Conservation (phyloP, 306 rosid species). For the Herpetospermum pedunculosum region DNA sequence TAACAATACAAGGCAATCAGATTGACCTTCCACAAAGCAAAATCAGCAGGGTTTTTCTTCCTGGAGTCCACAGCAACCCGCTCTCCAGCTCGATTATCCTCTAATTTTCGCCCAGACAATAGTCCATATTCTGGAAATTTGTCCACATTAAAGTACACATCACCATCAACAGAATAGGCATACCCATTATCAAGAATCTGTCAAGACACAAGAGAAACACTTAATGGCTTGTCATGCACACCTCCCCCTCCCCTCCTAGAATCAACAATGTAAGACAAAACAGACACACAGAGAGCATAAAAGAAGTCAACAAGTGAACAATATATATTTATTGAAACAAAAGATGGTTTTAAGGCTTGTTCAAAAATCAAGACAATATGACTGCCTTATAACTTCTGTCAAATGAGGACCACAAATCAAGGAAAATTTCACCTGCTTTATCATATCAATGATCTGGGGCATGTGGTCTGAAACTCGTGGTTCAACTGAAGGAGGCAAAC, state of each 20-base stretch:
- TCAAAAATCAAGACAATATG: background rate
- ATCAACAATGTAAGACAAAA: background rate
- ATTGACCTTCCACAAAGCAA: slow-evolving; percentile 92
- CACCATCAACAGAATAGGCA: slow-evolving; percentile 78
- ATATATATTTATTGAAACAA: background rate
- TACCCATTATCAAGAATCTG: slow-evolving; percentile 85
- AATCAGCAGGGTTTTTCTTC: slow-evolving; percentile 93
- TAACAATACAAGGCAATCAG: background rate
- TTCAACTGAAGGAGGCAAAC: slow-evolving; percentile 76
- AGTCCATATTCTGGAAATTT: slow-evolving; percentile 78
- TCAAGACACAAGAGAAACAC: slow-evolving; percentile 17
- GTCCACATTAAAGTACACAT: slow-evolving; percentile 72
- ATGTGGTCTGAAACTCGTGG: slow-evolving; percentile 93
- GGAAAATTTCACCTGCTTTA: slow-evolving; percentile 49
- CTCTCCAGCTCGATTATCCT: slow-evolving; percentile 96
- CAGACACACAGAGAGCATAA: background rate
- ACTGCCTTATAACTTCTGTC: background rate
- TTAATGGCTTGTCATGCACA: background rate
- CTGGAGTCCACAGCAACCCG: slow-evolving; percentile 85
- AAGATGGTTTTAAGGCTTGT: background rate
- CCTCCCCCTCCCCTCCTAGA: background rate
- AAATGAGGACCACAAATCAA: background rate
- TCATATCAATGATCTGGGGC: slow-evolving; percentile 77
- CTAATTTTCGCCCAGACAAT: slow-evolving; percentile 68
- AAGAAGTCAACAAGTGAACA: background rate